phyloP scores from a whole-genome alignment of 306 rosid genomes.

The Casuarina glauca region DNA sequence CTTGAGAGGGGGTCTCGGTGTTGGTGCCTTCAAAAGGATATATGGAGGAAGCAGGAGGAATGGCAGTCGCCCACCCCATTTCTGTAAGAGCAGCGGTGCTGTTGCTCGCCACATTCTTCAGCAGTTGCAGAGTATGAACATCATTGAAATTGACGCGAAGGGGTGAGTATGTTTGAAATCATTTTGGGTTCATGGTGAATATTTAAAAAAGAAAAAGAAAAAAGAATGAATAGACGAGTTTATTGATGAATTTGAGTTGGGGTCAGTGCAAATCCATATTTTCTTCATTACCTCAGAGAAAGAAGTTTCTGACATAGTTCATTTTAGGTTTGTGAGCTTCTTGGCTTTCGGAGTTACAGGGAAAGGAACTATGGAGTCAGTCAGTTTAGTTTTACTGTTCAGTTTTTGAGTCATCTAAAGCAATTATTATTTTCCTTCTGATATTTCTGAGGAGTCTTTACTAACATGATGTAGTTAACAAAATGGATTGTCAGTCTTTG shows the following conservation, averaged over 20 bases:
- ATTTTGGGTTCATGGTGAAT: not conserved
- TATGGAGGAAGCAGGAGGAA: conserved; percentile 84
- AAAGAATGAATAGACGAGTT: not conserved
- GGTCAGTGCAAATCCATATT: too few species aligned
- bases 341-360: not conserved
- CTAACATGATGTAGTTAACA: not conserved
- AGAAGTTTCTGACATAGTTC: not conserved
- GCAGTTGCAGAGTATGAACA: conserved; percentile 55
- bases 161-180: conserved; percentile 44
- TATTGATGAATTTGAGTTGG: too few species aligned
- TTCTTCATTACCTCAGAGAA: not conserved
- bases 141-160: conserved; percentile 55
- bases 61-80: conserved; percentile 79
- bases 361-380: not conserved
- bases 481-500: not conserved
- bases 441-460: not conserved
- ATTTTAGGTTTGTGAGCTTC: not conserved
- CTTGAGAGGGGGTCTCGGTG: conserved; percentile 83
- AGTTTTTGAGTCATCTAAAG: not conserved
- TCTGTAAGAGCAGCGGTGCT: conserved; percentile 72
- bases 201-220: not conserved
- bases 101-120: conserved; percentile 68
- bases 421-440: not conserved
- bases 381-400: not conserved
- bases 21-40: conserved; percentile 67